Conservation (phyloP, 768 basidiomycete genomes). For the Leccinum arenicola region DNA sequence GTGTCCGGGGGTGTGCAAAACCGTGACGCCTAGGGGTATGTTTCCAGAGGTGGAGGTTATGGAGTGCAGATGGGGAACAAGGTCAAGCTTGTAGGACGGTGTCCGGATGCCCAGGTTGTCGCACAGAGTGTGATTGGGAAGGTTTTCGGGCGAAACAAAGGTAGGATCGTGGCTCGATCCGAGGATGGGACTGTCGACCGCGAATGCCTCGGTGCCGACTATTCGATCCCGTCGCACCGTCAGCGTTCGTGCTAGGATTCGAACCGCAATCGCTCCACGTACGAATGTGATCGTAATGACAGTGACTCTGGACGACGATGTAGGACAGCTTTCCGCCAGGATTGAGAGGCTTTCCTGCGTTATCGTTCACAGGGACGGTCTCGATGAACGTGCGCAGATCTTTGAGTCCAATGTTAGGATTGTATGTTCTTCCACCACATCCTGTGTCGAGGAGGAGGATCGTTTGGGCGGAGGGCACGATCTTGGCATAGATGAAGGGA, state of each 20-base stretch:
- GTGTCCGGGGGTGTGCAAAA: conserved; percentile 58
- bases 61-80: conserved; percentile 42
- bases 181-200: conserved; percentile 43
- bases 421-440: conserved; percentile 47
- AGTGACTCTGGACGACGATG: conserved; percentile 49
- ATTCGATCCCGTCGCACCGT: not conserved
- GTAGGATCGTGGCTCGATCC: conserved; percentile 46
- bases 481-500: conserved; percentile 54
- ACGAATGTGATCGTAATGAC: conserved; percentile 61
- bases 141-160: conserved; percentile 40
- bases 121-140: conserved; percentile 49
- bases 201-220: conserved; percentile 51
- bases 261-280: conserved; percentile 23
- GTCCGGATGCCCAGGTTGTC: conserved; percentile 36
- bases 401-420: conserved; percentile 39
- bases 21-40: conserved; percentile 35
- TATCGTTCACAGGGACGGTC: conserved; percentile 40
- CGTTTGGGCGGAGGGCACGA: conserved; percentile 36
- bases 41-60: conserved; percentile 24
- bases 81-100: conserved; percentile 44
- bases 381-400: conserved; percentile 51
- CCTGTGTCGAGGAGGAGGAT: conserved; percentile 55
- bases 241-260: not conserved
- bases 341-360: conserved; percentile 44
- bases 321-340: conserved; percentile 40